Base-by-base conservation (phyloP, 2,329 filamentous ascomycete genomes). In the Colletotrichum plurivorum region DNA sequence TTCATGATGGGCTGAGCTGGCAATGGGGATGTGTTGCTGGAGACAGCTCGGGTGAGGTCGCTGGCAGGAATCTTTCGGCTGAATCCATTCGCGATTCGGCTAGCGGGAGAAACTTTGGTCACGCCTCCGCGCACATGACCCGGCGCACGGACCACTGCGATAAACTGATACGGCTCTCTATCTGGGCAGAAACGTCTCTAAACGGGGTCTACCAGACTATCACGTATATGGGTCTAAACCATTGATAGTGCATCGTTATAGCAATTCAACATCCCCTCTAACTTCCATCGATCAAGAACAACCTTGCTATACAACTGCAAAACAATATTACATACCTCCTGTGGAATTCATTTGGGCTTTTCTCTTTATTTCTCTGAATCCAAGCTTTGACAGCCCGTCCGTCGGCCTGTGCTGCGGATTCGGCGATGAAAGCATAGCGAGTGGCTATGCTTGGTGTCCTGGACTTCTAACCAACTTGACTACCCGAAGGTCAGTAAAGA, bases 1-100 rank as follows among this genome's bases (percentile, higher is more conserved):
- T 94, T 97, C 95, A 98, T 98, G 85, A 84, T 90, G 87, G 78
- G 78, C 74, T 82, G 80, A 79, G 70, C 78, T 81, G 81, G 79
- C 81, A 84, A 85, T 86, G 84, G 83, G 78, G 77, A 78, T 83
- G 78, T 78, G 86, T 83, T 79, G 83, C 81, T 81, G 81, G 79
- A 79, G 76, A 71, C 77, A 78, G 79, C 78, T 81, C 77, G 74
- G 78, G 72, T 76, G 76, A 79, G 75, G 81, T 81, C 83, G 80
- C 67, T 79, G 77, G 78, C 78, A 81, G 80, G 82, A 86, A 86
- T 86, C 80, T 83, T 82, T 80, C 79, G 77, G 76, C 79, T 82
- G 78, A 76, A 73, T 76, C 76, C 76, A 75, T 73, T 81, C 79
- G 74, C 78, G 71, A 78, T 80, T 78, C 74, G 83, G 83, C 75